Evolutionary conservation across 2,329 filamentous ascomycete species (phyloP), one percentile per base, ranked within the genome.

Genomic region (Pestalotiopsis sp.): DNA sequence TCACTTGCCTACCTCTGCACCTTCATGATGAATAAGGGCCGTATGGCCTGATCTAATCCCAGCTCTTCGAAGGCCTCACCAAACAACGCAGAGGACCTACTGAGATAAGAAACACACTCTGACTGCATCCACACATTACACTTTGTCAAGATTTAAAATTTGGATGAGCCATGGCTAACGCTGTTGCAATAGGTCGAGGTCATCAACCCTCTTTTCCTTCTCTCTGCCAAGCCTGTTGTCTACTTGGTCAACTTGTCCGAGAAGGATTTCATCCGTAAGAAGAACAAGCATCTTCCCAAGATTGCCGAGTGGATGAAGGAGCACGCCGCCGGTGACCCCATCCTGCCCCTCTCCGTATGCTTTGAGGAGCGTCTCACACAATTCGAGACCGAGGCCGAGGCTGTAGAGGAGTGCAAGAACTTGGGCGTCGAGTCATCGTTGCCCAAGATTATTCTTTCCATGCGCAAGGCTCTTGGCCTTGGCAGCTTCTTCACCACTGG

Each of bases 1-100:
- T 66, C 71, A 73, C 75, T 71, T 70, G 74, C 60, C 58, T 35
- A 58, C 22, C 35, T 17, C 7, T 38, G n/a, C 58, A 38, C 57
- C 75, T 89, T 61, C 84, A 91, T 97, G 96, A 98, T 98, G 96
- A 98, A 91, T 92, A 97, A 97, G 92, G 96, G 94, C 93, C 90
- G 88, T 85, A 85, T 83, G 88, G 93, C 94, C 94, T 92, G 92
- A 94, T 87, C 40, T 85, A 94, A 97, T 93, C 96, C 96, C 96
- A 99, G 96, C 96, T 99, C 96, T 92, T 97, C 91, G 95, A 98
- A 91, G 89, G 88, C 89, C 92, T 92, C 90, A 87, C 83, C 80
- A 83, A 81, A 83, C 82, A 89, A 93, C 89, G 88, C 87, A 86
- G 92, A 93, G 92, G 86, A 86, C 86, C 88, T 89, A 79, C 83